A percentile compares a stretch with the other conserved stretches of the same genome.
These are phyloP conservation scores for Sorghum bicolor DNA, from an alignment of 176 grass and related monocot species.

Conservation along the genomic window DNA sequence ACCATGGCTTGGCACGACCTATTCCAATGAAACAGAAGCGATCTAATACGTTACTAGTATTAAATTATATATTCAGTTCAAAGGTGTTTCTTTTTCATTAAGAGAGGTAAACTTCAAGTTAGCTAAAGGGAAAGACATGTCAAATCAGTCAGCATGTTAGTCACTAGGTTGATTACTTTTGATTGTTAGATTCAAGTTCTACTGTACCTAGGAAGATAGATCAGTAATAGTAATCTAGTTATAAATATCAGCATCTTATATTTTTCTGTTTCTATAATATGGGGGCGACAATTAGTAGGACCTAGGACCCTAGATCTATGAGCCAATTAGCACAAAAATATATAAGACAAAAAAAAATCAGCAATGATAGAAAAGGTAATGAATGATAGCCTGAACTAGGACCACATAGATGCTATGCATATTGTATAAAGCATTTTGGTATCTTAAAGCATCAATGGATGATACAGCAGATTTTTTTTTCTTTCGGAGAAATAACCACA, in stretches of 20 bases:
- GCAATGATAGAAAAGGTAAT: slow-evolving; percentile 12
- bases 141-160: neutral
- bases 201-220: slow-evolving; percentile 6
- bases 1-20: slow-evolving; percentile 31
- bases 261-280: slow-evolving; percentile 17
- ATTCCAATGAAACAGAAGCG: slow-evolving; percentile 40
- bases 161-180: slow-evolving; percentile 2
- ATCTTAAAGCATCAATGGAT: slow-evolving; percentile 23
- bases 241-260: neutral
- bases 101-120: slow-evolving; percentile 28
- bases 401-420: neutral
- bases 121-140: neutral
- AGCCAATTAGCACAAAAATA: slow-evolving; percentile 24
- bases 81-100: slow-evolving; percentile 1
- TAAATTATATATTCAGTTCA: slow-evolving; percentile 28
- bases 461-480: neutral
- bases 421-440: slow-evolving; percentile 19
- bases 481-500: neutral
- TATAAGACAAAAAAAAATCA: slow-evolving; percentile 31
- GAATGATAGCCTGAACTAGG: neutral
- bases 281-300: neutral
- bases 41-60: slow-evolving; percentile 29
- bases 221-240: slow-evolving; percentile 2
- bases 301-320: slow-evolving; percentile 10
- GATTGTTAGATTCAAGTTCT: neutral